phyloP scores from a whole-genome alignment of 2,329 filamentous ascomycete genomes.

The Alternaria atra region DNA sequence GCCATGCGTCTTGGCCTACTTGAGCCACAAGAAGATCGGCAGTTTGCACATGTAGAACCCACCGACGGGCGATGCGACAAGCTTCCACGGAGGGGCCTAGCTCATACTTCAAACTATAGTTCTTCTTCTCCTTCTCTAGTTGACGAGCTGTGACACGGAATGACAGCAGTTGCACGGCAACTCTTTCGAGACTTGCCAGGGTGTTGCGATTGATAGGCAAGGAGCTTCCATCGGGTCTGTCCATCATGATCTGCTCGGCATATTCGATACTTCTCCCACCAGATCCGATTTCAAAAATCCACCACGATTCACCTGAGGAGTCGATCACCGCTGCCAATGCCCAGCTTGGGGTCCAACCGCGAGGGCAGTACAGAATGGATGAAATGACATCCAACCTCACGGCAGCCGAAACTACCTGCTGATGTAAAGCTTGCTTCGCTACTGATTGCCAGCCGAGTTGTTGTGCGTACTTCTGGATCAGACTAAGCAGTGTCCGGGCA shows the following conservation, averaged over 20 bases:
- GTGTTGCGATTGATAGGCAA: conserved; percentile 36
- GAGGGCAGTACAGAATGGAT: conserved; percentile 74
- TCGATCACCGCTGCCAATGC: conserved; percentile 67
- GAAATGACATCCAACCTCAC: conserved; percentile 69
- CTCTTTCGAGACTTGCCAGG: conserved; percentile 48
- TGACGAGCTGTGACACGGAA: conserved; percentile 39
- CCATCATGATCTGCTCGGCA: conserved; percentile 41
- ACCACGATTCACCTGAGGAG: conserved; percentile 49
- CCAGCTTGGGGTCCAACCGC: conserved; percentile 78
- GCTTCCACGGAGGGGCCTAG: conserved; percentile 15
- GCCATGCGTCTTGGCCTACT: conserved; percentile 38
- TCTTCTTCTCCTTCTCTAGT: conserved; percentile 34
- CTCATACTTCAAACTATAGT: conserved; percentile 30
- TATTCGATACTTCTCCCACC: conserved; percentile 35
- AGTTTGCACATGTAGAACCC: conserved; percentile 42
- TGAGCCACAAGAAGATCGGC: conserved; percentile 36
- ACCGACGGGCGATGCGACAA: conserved; percentile 30
- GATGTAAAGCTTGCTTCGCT: conserved; percentile 39
- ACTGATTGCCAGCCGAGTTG: conserved; percentile 71
- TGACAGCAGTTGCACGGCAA: conserved; percentile 50
- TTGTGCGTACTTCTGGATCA: conserved; percentile 67
- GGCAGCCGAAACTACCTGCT: conserved; percentile 66
- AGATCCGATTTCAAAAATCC: conserved; percentile 44
- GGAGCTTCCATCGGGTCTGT: conserved; percentile 29
- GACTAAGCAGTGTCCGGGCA: conserved; percentile 68